Conservation (phyloP, 2,329 filamentous ascomycete species). For the Xylariaceae sp. region DNA sequence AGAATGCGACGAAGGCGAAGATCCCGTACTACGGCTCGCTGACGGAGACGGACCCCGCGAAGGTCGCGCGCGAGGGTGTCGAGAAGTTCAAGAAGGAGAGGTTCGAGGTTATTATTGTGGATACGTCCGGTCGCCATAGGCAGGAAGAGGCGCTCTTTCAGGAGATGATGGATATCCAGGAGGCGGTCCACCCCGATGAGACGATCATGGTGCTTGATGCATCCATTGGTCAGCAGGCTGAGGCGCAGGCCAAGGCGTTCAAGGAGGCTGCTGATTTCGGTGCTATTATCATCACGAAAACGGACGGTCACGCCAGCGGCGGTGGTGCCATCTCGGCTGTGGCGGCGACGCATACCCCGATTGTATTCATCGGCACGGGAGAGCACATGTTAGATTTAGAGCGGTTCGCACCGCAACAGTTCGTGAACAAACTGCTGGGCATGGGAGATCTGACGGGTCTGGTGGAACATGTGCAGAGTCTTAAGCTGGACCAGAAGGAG, state of each 20-base stretch:
- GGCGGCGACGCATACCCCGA: constrained; percentile 91
- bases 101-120: constrained; percentile 97
- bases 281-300: constrained; percentile 98
- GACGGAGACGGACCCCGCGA: constrained; percentile 91
- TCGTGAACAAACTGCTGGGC: constrained; percentile 87
- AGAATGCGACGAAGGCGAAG: constrained; percentile 98
- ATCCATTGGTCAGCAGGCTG: constrained; percentile 92
- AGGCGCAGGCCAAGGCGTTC: constrained; percentile 91
- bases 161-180: constrained; percentile 96
- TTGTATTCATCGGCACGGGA: constrained; percentile 95
- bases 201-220: constrained; percentile 98
- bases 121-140: constrained; percentile 90
- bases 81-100: constrained; percentile 98
- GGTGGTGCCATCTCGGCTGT: constrained; percentile 97
- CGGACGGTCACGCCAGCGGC: constrained; percentile 89
- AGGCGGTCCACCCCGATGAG: constrained; percentile 83
- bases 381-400: constrained; percentile 96
- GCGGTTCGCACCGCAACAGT: constrained; percentile 85
- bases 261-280: constrained; percentile 96
- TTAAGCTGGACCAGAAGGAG: constrained; percentile 95
- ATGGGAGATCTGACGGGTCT: constrained; percentile 97
- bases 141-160: constrained; percentile 94
- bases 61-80: constrained; percentile 90
- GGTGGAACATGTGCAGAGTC: constrained; percentile 91
- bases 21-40: constrained; percentile 97